Conservation (phyloP, 495 filamentous ascomycete genomes). For the Trypethelium eluteriae region DNA sequence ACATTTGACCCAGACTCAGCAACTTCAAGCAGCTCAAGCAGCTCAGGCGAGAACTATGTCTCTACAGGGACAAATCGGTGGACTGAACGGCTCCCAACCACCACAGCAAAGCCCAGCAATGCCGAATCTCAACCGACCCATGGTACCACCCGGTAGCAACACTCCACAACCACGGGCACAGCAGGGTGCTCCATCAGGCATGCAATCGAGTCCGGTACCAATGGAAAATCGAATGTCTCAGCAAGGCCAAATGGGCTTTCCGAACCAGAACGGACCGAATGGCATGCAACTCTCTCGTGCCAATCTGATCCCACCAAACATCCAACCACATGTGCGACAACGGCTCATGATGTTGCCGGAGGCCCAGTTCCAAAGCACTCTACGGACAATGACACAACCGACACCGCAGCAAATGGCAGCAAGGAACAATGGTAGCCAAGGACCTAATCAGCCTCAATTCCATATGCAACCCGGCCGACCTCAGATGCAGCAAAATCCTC, state of each 20-base stretch:
- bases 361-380: background rate
- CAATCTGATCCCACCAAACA: background rate
- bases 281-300: background rate
- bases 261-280: conserved; percentile 2
- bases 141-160: conserved; percentile 37
- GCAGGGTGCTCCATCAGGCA: conserved; percentile 8
- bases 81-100: conserved; percentile 39
- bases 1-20: conserved; percentile 24
- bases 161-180: conserved; percentile 26
- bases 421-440: background rate
- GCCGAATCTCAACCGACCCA: conserved; percentile 54
- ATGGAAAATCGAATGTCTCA: conserved; percentile 21
- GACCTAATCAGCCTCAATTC: background rate
- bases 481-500: conserved; percentile 4
- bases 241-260: conserved; percentile 19
- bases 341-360: background rate
- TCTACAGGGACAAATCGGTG: conserved; percentile 44
- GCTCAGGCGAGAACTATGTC: conserved; percentile 36
- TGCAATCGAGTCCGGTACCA: conserved; percentile 16
- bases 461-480: background rate
- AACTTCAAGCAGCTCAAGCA: conserved; percentile 20
- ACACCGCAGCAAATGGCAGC: background rate
- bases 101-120: conserved; percentile 49
- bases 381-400: background rate
- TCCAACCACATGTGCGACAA: background rate